Percentiles rank a stretch among this genome's conserved stretches.
Evolutionary conservation across 495 filamentous ascomycete genomes (phyloP).

Genomic region (Xylaria scruposa): DNA sequence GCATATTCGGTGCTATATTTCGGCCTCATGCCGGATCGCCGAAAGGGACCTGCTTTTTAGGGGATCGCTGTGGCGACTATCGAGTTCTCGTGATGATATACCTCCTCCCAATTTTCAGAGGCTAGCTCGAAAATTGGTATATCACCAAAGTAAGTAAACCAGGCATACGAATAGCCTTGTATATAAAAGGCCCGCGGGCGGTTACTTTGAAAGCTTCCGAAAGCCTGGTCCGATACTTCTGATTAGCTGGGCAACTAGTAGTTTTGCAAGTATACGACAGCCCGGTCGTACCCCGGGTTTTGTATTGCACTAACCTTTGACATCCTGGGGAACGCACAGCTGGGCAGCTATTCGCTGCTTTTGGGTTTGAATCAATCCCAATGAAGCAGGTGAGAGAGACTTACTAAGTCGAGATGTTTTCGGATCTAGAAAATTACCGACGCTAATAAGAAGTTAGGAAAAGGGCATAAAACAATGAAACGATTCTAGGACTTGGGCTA

Average conservation of each 20-base stretch:
- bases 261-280: too few species aligned
- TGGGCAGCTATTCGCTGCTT: neutral
- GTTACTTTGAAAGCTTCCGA: too few species aligned
- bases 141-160: too few species aligned
- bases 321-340: too few species aligned
- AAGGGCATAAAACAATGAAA: conserved; percentile 4
- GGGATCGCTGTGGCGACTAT: neutral
- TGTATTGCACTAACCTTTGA: too few species aligned
- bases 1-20: conserved; percentile 15
- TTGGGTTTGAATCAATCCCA: neutral
- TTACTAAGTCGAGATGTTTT: neutral
- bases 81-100: neutral
- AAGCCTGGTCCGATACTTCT: too few species aligned
- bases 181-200: too few species aligned
- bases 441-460: neutral
- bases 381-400: conserved; percentile 12
- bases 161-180: too few species aligned
- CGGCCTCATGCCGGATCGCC: conserved; percentile 12
- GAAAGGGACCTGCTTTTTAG: conserved; percentile 11
- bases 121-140: too few species aligned
- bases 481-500: neutral
- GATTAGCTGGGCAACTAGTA: too few species aligned
- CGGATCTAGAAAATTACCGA: neutral
- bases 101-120: too few species aligned
- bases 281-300: too few species aligned